phyloP scores from a whole-genome alignment of 139 green algal genomes.

The Eudorina sp. region DNA sequence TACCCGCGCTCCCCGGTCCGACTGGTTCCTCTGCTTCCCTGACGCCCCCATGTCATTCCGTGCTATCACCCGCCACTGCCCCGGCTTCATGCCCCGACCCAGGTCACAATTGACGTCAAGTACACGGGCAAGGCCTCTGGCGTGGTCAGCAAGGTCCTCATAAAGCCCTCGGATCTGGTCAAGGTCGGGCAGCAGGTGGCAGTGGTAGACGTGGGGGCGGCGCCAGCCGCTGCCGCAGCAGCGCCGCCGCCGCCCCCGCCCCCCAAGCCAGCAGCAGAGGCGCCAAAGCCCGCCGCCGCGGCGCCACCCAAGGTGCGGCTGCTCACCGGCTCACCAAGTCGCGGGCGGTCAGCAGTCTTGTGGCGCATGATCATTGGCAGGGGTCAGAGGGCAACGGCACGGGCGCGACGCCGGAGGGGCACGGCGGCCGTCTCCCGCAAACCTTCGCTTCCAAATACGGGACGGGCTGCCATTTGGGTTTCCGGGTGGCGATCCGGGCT shows the following conservation, averaged over 20 bases:
- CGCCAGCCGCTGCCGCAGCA: conserved; percentile 52
- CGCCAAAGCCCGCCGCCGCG: conserved; percentile 48
- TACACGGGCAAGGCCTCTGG: conserved; percentile 77
- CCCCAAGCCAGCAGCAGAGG: conserved; percentile 43
- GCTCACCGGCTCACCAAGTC: neutral
- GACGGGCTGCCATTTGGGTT: no score
- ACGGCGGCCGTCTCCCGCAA: no score
- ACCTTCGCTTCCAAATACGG: no score
- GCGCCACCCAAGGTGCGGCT: conserved; percentile 25
- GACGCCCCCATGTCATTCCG: no score
- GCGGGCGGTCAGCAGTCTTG: no score
- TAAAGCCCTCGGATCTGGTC: conserved; percentile 91
- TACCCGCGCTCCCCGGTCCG: no score
- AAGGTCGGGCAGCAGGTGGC: conserved; percentile 88
- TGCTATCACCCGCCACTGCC: neutral
- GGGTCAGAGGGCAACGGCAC: no score
- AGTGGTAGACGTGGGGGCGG: conserved; percentile 73
- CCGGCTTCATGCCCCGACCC: neutral
- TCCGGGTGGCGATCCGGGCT: no score
- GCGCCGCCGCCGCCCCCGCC: conserved; percentile 39
- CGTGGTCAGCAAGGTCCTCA: conserved; percentile 72
- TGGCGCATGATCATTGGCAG: no score
- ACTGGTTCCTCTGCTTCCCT: neutral
- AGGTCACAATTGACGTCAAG: conserved; percentile 92
- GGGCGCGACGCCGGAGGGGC: no score